These are phyloP conservation scores for Paracamarosporium sp. DNA, from an alignment of 2,329 filamentous ascomycete species.

Conservation along the genomic window DNA sequence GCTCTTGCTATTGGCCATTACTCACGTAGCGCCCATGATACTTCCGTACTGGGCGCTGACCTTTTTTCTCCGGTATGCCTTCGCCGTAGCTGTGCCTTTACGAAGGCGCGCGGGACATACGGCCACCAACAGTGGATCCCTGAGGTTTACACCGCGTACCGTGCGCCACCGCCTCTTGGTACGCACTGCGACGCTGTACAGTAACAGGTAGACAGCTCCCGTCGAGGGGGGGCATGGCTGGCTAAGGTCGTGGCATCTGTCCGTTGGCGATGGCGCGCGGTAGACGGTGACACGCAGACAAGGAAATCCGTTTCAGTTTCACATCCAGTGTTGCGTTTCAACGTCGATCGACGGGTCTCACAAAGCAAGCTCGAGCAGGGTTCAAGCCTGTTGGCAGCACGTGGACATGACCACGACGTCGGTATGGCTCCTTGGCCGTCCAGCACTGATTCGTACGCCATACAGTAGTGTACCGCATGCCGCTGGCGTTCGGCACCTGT, in stretches of 20 bases:
- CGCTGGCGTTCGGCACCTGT: background rate
- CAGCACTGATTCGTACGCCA: background rate
- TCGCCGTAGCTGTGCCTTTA: no score
- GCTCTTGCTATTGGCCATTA: background rate
- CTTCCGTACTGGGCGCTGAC: background rate
- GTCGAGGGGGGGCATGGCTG: background rate
- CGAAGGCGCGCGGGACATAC: background rate
- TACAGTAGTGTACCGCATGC: no score
- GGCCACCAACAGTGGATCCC: background rate
- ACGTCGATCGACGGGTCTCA: slow-evolving; percentile 23
- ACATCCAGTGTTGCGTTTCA: slow-evolving; percentile 25
- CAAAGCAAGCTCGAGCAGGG: slow-evolving; percentile 17
- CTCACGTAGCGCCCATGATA: background rate
- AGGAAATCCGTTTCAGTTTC: slow-evolving; percentile 14
- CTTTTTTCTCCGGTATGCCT: background rate
- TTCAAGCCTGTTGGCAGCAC: slow-evolving; percentile 23
- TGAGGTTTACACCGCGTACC: background rate
- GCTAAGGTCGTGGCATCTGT: background rate
- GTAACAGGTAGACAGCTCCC: background rate
- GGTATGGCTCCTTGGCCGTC: slow-evolving; percentile 4
- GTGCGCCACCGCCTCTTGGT: slow-evolving; percentile 7
- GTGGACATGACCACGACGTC: slow-evolving; percentile 18
- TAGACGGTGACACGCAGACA: background rate
- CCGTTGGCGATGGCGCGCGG: background rate
- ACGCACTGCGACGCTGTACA: slow-evolving; percentile 7